Conservation (phyloP, 2,329 filamentous ascomycete species). For the Botryotinia narcissicola region DNA sequence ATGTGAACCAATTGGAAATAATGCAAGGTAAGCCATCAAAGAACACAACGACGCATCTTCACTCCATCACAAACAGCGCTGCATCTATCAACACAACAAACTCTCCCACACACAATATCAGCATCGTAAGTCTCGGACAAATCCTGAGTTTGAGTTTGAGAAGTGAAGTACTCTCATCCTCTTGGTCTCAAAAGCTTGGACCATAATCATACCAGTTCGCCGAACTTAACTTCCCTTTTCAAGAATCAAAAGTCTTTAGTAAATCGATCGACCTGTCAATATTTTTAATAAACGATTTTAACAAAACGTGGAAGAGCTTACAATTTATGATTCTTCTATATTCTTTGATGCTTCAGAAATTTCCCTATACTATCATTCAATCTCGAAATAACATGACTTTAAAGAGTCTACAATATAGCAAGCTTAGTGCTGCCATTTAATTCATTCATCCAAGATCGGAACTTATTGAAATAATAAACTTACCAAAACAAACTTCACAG, state of each 20-base stretch:
- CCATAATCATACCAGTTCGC: not conserved
- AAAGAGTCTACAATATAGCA: not conserved
- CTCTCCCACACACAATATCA: not conserved
- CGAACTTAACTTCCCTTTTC: not conserved
- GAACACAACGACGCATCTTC: not conserved
- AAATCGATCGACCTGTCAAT: not conserved
- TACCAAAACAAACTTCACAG: too few relatives aligned
- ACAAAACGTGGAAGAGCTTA: not conserved
- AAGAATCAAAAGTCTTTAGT: not conserved
- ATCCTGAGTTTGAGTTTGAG: not conserved
- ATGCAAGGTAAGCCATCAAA: not conserved
- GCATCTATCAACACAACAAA: not conserved
- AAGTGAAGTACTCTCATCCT: not conserved
- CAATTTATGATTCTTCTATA: not conserved
- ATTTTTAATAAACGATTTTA: rapidly evolving
- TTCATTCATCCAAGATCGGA: not conserved
- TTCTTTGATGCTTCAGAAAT: rapidly evolving
- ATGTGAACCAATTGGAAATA: not conserved
- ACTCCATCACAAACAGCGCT: not conserved
- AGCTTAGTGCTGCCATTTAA: not conserved
- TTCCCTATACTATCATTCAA: not conserved
- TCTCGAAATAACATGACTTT: not conserved
- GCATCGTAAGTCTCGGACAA: not conserved
- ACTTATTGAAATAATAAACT: too few relatives aligned
- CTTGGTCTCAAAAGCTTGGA: not conserved